Evolutionary conservation across 306 rosid genomes (phyloP).

Genomic region (Cicer chorassanicum): DNA sequence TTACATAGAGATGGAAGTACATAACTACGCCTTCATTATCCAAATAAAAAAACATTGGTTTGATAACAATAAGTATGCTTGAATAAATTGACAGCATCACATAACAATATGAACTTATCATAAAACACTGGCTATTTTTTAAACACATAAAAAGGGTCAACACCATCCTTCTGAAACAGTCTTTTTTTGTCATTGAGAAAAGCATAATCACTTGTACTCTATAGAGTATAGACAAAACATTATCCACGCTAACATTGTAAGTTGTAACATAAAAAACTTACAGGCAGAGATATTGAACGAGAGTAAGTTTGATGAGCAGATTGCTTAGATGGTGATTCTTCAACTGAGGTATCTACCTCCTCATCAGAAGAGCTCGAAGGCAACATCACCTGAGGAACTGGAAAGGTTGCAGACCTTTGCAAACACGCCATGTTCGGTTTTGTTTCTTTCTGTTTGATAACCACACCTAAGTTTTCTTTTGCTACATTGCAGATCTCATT

Average conservation of each 20-base stretch:
- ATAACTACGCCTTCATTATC: not conserved
- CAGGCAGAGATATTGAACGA: constrained; percentile 73
- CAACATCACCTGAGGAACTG: constrained; percentile 48
- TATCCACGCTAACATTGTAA: not conserved
- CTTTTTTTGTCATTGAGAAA: not conserved
- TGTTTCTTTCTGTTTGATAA: constrained; percentile 15
- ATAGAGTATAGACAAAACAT: not conserved
- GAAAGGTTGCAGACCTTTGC: constrained; percentile 61
- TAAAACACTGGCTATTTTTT: not conserved
- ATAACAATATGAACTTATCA: too few species aligned
- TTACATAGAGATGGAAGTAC: not conserved
- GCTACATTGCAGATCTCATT: constrained; percentile 28
- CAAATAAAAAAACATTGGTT: not conserved
- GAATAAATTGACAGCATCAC: not conserved
- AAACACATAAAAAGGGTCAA: not conserved
- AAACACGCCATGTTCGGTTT: constrained; percentile 43
- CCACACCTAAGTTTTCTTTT: constrained; percentile 30
- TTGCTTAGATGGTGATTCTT: constrained; percentile 45
- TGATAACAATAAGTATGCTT: not conserved
- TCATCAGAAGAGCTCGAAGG: constrained; percentile 46
- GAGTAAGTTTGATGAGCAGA: constrained; percentile 49
- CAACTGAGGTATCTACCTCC: constrained; percentile 46
- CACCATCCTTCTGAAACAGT: not conserved
- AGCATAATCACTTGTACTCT: not conserved
- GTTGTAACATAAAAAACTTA: constrained; percentile 49